Evolutionary conservation across 768 basidiomycete genomes (phyloP), one percentile per base, ranked within the genome.

Genomic region (Boletellus ananiceps): DNA sequence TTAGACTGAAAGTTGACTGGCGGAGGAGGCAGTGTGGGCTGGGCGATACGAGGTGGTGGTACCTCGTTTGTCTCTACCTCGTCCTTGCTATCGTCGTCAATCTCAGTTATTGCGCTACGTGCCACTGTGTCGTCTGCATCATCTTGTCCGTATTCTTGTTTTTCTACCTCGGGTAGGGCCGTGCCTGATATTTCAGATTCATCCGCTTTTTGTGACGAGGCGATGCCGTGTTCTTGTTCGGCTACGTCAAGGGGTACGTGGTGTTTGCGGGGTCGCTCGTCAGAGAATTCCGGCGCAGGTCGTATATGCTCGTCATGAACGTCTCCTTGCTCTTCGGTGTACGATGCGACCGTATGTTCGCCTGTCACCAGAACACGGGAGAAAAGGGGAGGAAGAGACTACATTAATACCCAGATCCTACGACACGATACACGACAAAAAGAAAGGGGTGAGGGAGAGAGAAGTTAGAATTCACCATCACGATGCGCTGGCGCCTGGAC

Each of bases 381-480:
- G 21, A 19, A 27, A 52, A 23, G 15, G 15, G 32, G 16, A 47
- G 47, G 14, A 50, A 47, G 29, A 42, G 21, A 44, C 51, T 63
- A 56, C 55, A 66, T 68, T 68, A 66, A 68, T 64, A 68, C 54
- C 54, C 64, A 42, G 49, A 46, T 27, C 40, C 58, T 62, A 59
- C 53, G 40, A 61, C 52, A 59, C 53, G 40, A 54, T 57, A 49
- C 41, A 62, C 47, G 55, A 51, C 58, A 60, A 51, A 56, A n/a
- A 35, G 48, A 56, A 62, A 37, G 23, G 15, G 8, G 31, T 38
- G 45, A 33, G 19, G 40, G 38, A 14, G 33, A 23, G 54, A 61
- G 46, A 59, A 60, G 61, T 74, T 57, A 75, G 65, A 51, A 74
- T 69, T 76, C 71, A 75, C 74, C 76, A 69, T 74, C 56, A 50